phyloP scores from a whole-genome alignment of 1,284 basidiomycete species.

The Ceratobasidium sp. region DNA sequence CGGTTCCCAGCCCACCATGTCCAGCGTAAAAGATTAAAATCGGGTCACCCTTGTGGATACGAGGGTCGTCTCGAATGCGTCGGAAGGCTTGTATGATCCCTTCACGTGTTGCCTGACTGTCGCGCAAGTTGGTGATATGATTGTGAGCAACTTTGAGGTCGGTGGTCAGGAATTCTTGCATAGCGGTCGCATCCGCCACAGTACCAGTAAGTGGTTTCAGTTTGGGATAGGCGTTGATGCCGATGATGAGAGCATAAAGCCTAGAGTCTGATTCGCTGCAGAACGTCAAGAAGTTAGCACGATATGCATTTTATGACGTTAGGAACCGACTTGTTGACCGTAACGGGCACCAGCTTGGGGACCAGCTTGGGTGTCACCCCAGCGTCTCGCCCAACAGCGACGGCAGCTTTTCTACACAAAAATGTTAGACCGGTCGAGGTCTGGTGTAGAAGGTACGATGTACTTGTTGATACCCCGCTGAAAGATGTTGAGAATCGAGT shows the following conservation, averaged over 20 bases:
- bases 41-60: conserved; percentile 2
- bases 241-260: conserved; percentile 33
- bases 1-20: conserved; percentile 7
- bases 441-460: conserved; percentile 40
- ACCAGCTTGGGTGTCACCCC: no score
- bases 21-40: conserved; percentile 38
- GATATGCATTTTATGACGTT: neutral
- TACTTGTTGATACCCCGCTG: conserved; percentile 42
- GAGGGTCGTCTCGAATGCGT: neutral
- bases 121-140: neutral
- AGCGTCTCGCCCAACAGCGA: neutral
- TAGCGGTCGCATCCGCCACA: neutral
- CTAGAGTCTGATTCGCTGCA: conserved; percentile 13
- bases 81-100: neutral
- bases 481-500: neutral
- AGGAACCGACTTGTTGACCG: neutral
- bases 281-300: neutral
- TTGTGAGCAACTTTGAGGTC: conserved; percentile 3
- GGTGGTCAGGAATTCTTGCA: neutral
- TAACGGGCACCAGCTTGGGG: conserved; percentile 1
- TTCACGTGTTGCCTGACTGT: conserved; percentile 2
- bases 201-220: neutral
- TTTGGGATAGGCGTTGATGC: conserved; percentile 23
- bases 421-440: neutral
- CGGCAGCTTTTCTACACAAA: neutral